Evolutionary conservation across 441 rosid species (phyloP).

Genomic region (Rhodomyrtus psidioides): DNA sequence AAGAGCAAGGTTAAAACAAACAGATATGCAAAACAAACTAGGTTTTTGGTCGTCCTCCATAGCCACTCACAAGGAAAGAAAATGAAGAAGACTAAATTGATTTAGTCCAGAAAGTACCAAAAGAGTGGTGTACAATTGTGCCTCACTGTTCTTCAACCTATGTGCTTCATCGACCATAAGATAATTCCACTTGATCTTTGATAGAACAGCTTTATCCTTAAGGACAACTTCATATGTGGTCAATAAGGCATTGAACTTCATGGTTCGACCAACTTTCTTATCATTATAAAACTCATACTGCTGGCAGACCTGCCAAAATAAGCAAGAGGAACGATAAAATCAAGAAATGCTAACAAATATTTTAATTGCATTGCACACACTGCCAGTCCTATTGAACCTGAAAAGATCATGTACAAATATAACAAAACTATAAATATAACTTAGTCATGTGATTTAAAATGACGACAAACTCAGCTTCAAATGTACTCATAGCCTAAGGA

Average conservation of each 20-base stretch:
- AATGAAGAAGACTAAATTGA: not conserved
- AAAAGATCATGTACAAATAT: not conserved
- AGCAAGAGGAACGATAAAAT: not conserved
- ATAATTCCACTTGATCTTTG: slow-evolving; percentile 98
- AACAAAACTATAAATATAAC: not conserved
- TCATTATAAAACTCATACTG: slow-evolving; percentile 91
- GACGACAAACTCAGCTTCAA: not conserved
- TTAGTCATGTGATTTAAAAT: not conserved
- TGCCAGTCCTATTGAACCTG: not conserved
- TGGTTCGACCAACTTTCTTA: slow-evolving; percentile 77
- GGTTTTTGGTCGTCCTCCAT: not conserved
- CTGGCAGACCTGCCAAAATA: slow-evolving; percentile 76
- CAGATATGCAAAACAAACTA: not conserved
- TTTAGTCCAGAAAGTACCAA: slow-evolving; percentile 37
- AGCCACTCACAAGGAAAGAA: not conserved
- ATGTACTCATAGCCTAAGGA: not conserved
- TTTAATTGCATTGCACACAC: not conserved
- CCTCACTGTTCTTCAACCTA: slow-evolving; percentile 97
- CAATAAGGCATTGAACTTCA: slow-evolving; percentile 83
- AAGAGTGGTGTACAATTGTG: slow-evolving; percentile 95
- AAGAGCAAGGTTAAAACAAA: slow-evolving; percentile 1
- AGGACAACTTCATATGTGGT: slow-evolving; percentile 99
- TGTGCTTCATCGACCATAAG: slow-evolving; percentile 99
- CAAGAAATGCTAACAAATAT: not conserved
- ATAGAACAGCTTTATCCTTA: slow-evolving; percentile 90